phyloP scores from a whole-genome alignment of 108 stramenopile species.

The Schizochytrium sp. region DNA sequence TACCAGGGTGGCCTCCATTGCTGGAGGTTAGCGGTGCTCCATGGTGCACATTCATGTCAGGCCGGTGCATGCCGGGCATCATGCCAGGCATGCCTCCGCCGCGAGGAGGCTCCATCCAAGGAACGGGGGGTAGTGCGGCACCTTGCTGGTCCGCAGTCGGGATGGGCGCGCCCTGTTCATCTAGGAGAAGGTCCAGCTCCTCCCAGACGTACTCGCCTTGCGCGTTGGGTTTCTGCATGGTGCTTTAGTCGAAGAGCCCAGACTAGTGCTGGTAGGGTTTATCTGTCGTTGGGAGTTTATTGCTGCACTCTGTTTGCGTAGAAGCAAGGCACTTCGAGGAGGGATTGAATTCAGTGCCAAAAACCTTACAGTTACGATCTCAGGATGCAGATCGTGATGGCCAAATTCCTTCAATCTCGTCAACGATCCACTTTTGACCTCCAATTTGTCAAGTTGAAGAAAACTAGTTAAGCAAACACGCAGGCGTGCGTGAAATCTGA shows the following conservation, averaged over 20 bases:
- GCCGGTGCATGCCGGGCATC: slow-evolving; percentile 38
- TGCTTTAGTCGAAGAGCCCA: background rate
- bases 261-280: no score
- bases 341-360: no score
- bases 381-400: no score
- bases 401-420: no score
- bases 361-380: no score
- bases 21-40: background rate
- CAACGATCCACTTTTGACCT: no score
- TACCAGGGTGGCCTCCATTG: background rate
- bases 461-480: no score
- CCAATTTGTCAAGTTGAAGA: no score
- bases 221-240: background rate
- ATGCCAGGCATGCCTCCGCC: background rate
- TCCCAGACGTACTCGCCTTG: slow-evolving; percentile 57
- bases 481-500: no score
- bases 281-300: no score
- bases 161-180: slow-evolving; percentile 32
- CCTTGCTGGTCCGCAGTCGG: slow-evolving; percentile 22
- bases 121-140: background rate
- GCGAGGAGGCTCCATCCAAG: background rate
- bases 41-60: background rate
- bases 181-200: slow-evolving; percentile 60
- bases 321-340: no score
- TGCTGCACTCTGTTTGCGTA: no score